Evolutionary conservation across 192 early-diverging fungal genomes (phyloP), one percentile per base, ranked within the genome.

Genomic region (Coemansia sp.): DNA sequence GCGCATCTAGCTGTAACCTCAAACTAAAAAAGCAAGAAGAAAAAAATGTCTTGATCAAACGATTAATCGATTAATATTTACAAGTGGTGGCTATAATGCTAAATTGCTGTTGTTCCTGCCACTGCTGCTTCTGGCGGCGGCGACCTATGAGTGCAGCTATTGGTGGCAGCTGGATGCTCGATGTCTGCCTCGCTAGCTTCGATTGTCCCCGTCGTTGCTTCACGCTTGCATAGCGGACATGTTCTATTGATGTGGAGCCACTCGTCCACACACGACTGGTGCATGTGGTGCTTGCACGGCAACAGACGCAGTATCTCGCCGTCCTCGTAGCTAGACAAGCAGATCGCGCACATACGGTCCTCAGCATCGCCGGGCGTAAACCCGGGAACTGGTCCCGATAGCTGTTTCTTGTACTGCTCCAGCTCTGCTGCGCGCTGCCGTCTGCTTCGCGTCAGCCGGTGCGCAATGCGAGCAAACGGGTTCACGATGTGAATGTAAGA

Each of bases 271-370:
- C 93, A 94, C 11, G 87, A 81, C 75, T 88, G 88, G 74, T 94
- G 93, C 76, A 94, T 92, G 68, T 93, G 91, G 78, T 94, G 93
- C 6, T 70, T 80, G 75, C 93, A 94, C 63, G 81, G 85, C 78
- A 93, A 77, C 71, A 88, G 84, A 32, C 90, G 83, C 23, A 94
- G 78, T 6, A 89, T 77, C n/a, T 93, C 90, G 25, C 89, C 90
- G 23, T 90, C 86, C 70, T 93, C 92, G 62, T 94, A 94, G 8
- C 84, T 78, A 58, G 80, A 81, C 42, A 94, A 72, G 69, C 93
- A 94, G 73, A 94, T 94, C 29, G 90, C 90, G 69, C 93, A 94
- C 25, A 88, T 79, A 19, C 85, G 78, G 69, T 93, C 92, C 39
- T 92, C 88, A 1, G 78, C 64, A 63, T 90, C 86, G 27, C 55